Percentiles rank a stretch among this genome's conserved stretches.
phyloP scores from a whole-genome alignment of 495 filamentous ascomycete species.

The Hyaloscypha variabilis region DNA sequence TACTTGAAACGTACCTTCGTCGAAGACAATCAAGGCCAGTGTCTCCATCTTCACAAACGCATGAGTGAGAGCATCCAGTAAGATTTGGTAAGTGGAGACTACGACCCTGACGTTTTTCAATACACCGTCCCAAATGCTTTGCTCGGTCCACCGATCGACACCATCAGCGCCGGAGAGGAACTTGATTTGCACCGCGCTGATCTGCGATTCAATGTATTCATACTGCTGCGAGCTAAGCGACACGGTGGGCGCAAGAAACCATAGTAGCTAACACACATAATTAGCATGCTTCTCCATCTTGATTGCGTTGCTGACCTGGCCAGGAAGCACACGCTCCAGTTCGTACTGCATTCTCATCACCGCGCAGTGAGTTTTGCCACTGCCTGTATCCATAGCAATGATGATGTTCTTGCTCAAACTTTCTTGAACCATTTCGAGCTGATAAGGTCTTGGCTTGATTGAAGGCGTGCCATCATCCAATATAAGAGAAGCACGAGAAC shows the following conservation, averaged over 20 bases:
- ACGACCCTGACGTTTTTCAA: conserved; percentile 71
- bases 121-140: conserved; percentile 71
- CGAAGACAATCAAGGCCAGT: conserved; percentile 78
- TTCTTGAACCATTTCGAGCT: conserved; percentile 87
- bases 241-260: conserved; percentile 86
- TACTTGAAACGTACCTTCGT: conserved; percentile 68
- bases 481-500: background rate
- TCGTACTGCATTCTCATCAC: conserved; percentile 75
- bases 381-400: conserved; percentile 49
- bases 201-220: conserved; percentile 59
- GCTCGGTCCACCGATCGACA: conserved; percentile 75
- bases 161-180: conserved; percentile 68
- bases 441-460: conserved; percentile 67
- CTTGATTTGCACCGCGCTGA: conserved; percentile 63
- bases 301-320: conserved; percentile 55
- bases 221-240: conserved; percentile 75
- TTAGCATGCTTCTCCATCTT: conserved; percentile 5
- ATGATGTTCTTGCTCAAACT: conserved; percentile 82
- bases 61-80: conserved; percentile 79
- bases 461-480: conserved; percentile 10
- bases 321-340: conserved; percentile 60
- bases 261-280: conserved; percentile 61
- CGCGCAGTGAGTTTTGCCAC: conserved; percentile 41
- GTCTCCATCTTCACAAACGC: conserved; percentile 72
- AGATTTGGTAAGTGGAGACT: conserved; percentile 74